phyloP scores from a whole-genome alignment of 2,329 filamentous ascomycete species.

The Zarea fungicola region DNA sequence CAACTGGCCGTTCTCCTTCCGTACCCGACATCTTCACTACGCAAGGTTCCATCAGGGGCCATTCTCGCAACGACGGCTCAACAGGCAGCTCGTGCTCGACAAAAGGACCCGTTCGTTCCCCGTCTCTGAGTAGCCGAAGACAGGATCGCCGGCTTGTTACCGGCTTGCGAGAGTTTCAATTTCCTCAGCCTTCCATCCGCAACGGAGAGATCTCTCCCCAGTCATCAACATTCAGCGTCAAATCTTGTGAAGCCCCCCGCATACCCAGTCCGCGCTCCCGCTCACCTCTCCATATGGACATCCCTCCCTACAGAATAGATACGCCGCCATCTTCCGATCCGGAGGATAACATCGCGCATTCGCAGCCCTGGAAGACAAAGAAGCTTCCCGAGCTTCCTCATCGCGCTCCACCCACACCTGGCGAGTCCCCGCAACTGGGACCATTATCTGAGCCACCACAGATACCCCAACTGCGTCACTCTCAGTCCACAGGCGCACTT shows the following conservation, averaged over 20 bases:
- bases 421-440: conserved; percentile 30
- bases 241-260: conserved; percentile 20
- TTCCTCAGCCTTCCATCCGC: conserved; percentile 29
- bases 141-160: conserved; percentile 22
- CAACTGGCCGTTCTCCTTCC: conserved; percentile 22
- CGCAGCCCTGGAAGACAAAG: conserved; percentile 19
- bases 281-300: conserved; percentile 20
- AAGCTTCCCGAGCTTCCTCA: conserved; percentile 24
- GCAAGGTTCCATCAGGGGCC: conserved; percentile 7
- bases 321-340: conserved; percentile 31
- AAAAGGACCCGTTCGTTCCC: conserved; percentile 20
- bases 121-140: conserved; percentile 21
- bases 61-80: conserved; percentile 14
- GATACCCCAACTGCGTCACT: conserved; percentile 19
- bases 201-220: conserved; percentile 22
- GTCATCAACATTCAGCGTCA: conserved; percentile 19
- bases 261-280: conserved; percentile 22
- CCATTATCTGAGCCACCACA: conserved; percentile 21
- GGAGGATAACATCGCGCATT: conserved; percentile 24
- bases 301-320: conserved; percentile 21
- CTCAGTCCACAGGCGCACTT: conserved; percentile 24
- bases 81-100: conserved; percentile 13
- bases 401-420: conserved; percentile 27
- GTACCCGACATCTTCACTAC: conserved; percentile 8
- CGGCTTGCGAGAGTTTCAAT: conserved; percentile 32